Evolutionary conservation across 129 eudicot genomes (phyloP).

Genomic region (Lactuca sativa): DNA sequence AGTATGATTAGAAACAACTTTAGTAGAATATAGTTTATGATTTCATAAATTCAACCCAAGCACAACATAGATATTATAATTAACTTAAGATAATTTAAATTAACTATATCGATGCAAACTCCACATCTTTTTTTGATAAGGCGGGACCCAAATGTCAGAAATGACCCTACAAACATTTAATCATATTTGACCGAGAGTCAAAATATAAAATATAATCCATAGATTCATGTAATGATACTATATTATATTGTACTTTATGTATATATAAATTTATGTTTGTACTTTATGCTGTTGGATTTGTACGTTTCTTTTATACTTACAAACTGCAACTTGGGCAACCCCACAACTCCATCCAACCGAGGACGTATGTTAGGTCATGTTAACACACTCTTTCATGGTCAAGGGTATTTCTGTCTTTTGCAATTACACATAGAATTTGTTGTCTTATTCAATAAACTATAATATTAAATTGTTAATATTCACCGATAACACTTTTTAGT

Average conservation of each 20-base stretch:
- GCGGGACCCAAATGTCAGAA: slow-evolving; percentile 31
- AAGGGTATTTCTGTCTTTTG: slow-evolving; percentile 17
- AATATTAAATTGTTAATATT: too few relatives aligned
- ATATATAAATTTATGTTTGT: not conserved
- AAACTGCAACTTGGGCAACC: slow-evolving; percentile 23
- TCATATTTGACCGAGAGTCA: slow-evolving; percentile 34
- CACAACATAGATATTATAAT: not conserved
- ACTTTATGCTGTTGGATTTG: slow-evolving; percentile 11
- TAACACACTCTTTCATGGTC: slow-evolving; percentile 31
- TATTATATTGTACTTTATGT: slow-evolving; percentile 16
- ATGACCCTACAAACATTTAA: slow-evolving; percentile 25
- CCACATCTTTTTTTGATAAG: not conserved
- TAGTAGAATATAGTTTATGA: not conserved
- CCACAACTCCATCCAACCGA: slow-evolving; percentile 26
- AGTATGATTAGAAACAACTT: not conserved
- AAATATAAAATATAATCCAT: slow-evolving; percentile 27
- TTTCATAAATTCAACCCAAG: too few relatives aligned
- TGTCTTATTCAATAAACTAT: not conserved
- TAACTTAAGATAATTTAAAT: not conserved
- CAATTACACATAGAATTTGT: slow-evolving; percentile 10
- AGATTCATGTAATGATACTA: slow-evolving; percentile 24
- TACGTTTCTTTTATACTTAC: slow-evolving; percentile 20
- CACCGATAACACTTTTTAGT: not conserved
- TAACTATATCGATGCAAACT: slow-evolving; percentile 15
- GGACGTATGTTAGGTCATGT: slow-evolving; percentile 37